phyloP scores from a whole-genome alignment of 1,139 yeast genomes.

The Lodderomyces margitis region DNA sequence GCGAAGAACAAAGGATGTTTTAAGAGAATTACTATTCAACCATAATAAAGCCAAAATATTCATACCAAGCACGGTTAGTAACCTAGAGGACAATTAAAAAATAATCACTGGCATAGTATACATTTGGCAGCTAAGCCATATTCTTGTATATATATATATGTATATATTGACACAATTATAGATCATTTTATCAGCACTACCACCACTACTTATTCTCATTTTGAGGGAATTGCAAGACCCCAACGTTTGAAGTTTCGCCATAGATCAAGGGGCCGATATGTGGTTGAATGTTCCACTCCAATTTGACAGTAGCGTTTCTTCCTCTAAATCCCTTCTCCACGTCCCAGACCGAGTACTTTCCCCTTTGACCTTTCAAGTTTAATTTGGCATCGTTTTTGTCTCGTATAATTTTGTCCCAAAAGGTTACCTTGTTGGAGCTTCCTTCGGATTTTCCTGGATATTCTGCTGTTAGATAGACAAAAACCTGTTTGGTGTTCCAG shows the following conservation, averaged over 20 bases:
- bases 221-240: conserved; percentile 22
- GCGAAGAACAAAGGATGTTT: conserved; percentile 4
- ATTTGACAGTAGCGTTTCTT: conserved; percentile 64
- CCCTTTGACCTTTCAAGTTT: conserved; percentile 49
- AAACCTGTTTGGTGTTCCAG: conserved; percentile 96
- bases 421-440: conserved; percentile 66
- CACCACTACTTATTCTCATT: conserved; percentile 19
- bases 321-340: conserved; percentile 63
- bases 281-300: conserved; percentile 95
- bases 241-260: conserved; percentile 51
- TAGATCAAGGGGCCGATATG: conserved; percentile 74
- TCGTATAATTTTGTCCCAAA: conserved; percentile 86
- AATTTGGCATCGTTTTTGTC: conserved; percentile 58
- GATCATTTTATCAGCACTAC: conserved; percentile 7
- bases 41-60: conserved; percentile 2
- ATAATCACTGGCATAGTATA: neutral
- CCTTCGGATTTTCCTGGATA: conserved; percentile 62
- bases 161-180: conserved; percentile 15
- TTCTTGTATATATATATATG: conserved; percentile 7
- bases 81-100: neutral
- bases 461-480: conserved; percentile 86
- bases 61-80: neutral
- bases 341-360: conserved; percentile 90
- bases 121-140: neutral
- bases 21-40: neutral